A percentile compares a stretch with the other conserved stretches of the same genome.
These are phyloP conservation scores for Hypoxylon sp. DNA, from an alignment of 2,329 filamentous ascomycete species.

Conservation along the genomic window DNA sequence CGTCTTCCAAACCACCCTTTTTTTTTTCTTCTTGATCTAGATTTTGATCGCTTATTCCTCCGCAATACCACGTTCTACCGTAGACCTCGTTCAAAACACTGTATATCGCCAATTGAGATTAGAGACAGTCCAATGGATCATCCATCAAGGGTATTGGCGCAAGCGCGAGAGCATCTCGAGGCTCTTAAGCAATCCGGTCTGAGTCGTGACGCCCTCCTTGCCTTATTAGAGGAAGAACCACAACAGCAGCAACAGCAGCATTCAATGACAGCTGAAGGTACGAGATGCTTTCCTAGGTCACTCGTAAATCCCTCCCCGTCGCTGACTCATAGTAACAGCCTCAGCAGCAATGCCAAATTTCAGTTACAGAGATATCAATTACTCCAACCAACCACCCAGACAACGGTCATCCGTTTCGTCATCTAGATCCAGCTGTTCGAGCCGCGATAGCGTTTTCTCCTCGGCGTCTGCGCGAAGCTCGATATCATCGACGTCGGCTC, in stretches of 20 bases:
- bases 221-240: conserved; percentile 51
- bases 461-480: conserved; percentile 52
- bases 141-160: conserved; percentile 53
- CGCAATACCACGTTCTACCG: conserved; percentile 33
- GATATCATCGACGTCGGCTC: conserved; percentile 49
- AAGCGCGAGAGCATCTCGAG: conserved; percentile 54
- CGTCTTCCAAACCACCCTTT: conserved; percentile 26
- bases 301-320: not conserved
- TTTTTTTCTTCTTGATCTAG: conserved; percentile 31
- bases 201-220: conserved; percentile 52
- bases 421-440: conserved; percentile 54
- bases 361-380: conserved; percentile 50
- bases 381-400: conserved; percentile 45
- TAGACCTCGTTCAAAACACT: conserved; percentile 14
- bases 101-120: conserved; percentile 28
- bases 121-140: conserved; percentile 50
- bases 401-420: conserved; percentile 54
- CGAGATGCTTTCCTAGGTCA: conserved; percentile 18
- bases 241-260: conserved; percentile 44
- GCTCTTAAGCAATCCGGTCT: conserved; percentile 56
- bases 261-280: conserved; percentile 47
- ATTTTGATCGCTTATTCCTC: conserved; percentile 33
- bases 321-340: conserved; percentile 37
- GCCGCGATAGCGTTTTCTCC: conserved; percentile 55
- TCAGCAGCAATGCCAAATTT: conserved; percentile 49